Evolutionary conservation across 306 rosid genomes (phyloP), one percentile per base, ranked within the genome.

Genomic region (Trifolium repens): DNA sequence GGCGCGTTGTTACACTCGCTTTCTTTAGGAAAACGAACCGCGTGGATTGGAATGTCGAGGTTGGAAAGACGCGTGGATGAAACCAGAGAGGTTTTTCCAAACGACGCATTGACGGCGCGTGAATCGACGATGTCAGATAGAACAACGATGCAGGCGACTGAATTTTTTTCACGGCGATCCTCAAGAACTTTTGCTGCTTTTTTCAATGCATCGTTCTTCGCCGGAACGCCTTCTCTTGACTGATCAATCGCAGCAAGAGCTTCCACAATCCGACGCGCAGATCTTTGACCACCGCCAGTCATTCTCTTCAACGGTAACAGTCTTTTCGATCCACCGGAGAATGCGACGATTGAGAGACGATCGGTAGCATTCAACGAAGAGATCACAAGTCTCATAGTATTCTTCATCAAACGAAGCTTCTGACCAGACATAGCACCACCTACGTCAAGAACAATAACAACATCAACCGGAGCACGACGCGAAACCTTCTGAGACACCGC

Each of bases 151-250:
- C 90, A 84, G 5, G 97, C 87, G 4, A 85, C 83, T 7, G 92
- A 55, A 69, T 92, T 96, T 71, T 73, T 88, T 81, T 92, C 97
- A 2, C 98, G 96, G 62, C 99, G 96, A 74, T 96, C 99, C 44
- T 92, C 97, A 5, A 96, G 82, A 0, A 96, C 97, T 54, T 92
- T 96, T 0, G 91, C 93, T 0, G 99, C 98, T 14, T 96, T 96
- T 76, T 92, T 88, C 9, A 96, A 80, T 0, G 99, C 99, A 69
- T 96, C 99, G 75, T 79, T 82, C 32, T 84, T 85, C 12, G 83
- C 86, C 7, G 87, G 83, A 19, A 80, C 62, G 1, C 83, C 88
- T 39, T 83, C 85, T 42, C 89, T 55, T 4, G 39, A 1, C 9
- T 88, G 91, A 2, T 89, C 92, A 8, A 92, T 88, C 5, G 72